These are phyloP conservation scores for Lentinula sp. DNA, from an alignment of 768 basidiomycete genomes.

Conservation along the genomic window DNA sequence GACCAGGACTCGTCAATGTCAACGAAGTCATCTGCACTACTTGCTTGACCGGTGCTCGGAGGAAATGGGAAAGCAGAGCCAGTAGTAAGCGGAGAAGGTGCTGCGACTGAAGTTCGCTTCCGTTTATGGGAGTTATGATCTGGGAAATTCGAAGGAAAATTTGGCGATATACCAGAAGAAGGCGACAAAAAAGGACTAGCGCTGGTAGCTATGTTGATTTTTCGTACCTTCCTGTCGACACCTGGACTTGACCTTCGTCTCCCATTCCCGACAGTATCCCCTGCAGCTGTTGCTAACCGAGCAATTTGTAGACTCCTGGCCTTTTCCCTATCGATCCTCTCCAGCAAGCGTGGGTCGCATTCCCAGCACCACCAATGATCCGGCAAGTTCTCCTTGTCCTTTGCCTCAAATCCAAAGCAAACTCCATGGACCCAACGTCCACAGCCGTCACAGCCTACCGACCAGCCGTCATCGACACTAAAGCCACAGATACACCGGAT, in stretches of 20 bases:
- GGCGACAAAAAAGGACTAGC: constrained; percentile 15
- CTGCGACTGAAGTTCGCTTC: constrained; percentile 26
- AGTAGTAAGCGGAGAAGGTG: constrained; percentile 16
- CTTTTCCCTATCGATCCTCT: neutral
- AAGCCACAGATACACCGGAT: constrained; percentile 3
- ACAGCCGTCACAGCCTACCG: constrained; percentile 6
- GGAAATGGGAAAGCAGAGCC: constrained; percentile 14
- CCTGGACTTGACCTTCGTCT: constrained; percentile 16
- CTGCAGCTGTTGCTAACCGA: neutral
- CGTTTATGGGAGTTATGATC: neutral
- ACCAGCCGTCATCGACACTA: constrained; percentile 2
- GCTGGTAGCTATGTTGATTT: constrained; percentile 31
- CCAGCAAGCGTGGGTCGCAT: neutral
- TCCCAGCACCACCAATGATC: constrained; percentile 5
- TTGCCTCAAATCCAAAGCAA: neutral
- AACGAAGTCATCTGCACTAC: constrained; percentile 16
- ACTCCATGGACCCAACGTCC: constrained; percentile 2
- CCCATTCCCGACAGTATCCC: constrained; percentile 4
- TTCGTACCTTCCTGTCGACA: constrained; percentile 16
- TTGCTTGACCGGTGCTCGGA: constrained; percentile 6
- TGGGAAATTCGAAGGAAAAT: constrained; percentile 24
- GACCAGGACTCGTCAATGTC: constrained; percentile 44
- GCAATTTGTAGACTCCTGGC: neutral
- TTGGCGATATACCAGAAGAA: constrained; percentile 24
- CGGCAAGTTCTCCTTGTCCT: constrained; percentile 1